Base-by-base conservation (phyloP, 2,329 filamentous ascomycete genomes). In the Trichoderma sp. region DNA sequence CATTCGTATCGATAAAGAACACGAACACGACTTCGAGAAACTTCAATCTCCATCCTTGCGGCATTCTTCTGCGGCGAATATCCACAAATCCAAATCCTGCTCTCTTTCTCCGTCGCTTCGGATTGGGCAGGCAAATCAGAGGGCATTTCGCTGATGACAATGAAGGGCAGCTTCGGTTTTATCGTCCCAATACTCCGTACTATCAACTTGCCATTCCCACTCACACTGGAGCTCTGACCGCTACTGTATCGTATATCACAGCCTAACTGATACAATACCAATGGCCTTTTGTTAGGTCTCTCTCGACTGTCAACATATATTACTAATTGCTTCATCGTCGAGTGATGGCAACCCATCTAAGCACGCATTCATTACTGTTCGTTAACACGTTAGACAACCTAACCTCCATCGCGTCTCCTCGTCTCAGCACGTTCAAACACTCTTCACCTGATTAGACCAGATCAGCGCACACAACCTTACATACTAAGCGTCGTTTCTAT, bases 1-100 rank as follows among this genome's bases (percentile, higher is more conserved):
- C 31, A 53, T 62, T 63, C 38, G 24, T 62, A 41, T 53, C 63
- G 64, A 75, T 75, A 69, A 66, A 66, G 64, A 75, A 75, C 67
- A 75, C 72, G 72, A 45, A 65, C 21, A 65, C 35, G 63, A 27
- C 27, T 29, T 60, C 27, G 41, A 45, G 12, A 8, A 14, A 11
- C 21, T 18, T 29, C 7, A 3, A 9, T 35, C 60, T 56, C 33
- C n/a, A 53, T 68, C 41, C 50, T 60, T 35, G 60, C 50, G 33
- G 24, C 67, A 60, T 71, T 29, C 35, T 11, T 59, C n/a, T 56
- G 29, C 24, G 16, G 45, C 50, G 31, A 56, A 59, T 56, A 50
- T 68, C 65, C 65, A 56, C 65, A 33, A 21, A 38, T 38, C 35
- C 35, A 38, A 63, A 63, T 41, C 60, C 18, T 63, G 65, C 33